A percentile compares a stretch with the other conserved stretches of the same genome.
Conservation (phyloP, 2,329 filamentous ascomycete genomes). For the Hirsutella thompsonii region DNA sequence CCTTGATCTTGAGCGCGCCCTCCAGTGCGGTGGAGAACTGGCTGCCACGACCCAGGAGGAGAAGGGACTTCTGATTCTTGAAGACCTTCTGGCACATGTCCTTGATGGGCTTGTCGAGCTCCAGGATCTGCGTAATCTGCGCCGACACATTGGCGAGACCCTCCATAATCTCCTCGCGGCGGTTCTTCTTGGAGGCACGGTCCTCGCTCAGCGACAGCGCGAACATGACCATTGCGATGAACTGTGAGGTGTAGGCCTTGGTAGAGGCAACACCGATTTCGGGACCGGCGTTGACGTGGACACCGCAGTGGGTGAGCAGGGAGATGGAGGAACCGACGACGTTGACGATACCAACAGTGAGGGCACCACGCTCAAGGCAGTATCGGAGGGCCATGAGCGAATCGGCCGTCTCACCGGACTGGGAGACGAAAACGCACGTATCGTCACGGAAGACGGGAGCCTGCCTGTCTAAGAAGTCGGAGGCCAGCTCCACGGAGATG, state of each 20-base stretch:
- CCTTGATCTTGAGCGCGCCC: slow-evolving; percentile 98
- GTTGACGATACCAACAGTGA: slow-evolving; percentile 98
- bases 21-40: slow-evolving; percentile 96
- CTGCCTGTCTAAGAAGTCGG: slow-evolving; percentile 93
- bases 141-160: slow-evolving; percentile 76
- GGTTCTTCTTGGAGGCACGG: slow-evolving; percentile 82
- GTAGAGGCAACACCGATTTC: slow-evolving; percentile 98
- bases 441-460: slow-evolving; percentile 98
- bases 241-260: slow-evolving; percentile 98
- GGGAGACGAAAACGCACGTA: slow-evolving; percentile 96
- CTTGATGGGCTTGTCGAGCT: slow-evolving; percentile 91
- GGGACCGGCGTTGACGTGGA: slow-evolving; percentile 96
- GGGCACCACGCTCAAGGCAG: slow-evolving; percentile 91
- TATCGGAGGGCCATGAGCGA: slow-evolving; percentile 94
- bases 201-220: slow-evolving; percentile 93
- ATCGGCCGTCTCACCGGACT: slow-evolving; percentile 97
- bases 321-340: slow-evolving; percentile 98
- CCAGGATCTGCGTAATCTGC: slow-evolving; percentile 85
- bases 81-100: slow-evolving; percentile 81
- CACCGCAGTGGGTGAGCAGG: slow-evolving; percentile 97
- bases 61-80: slow-evolving; percentile 92
- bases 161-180: slow-evolving; percentile 92
- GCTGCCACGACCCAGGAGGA: slow-evolving; percentile 86
- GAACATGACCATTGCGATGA: slow-evolving; percentile 99
- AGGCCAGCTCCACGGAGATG: slow-evolving; percentile 91